Base-by-base conservation (phyloP, 768 basidiomycete genomes). In the Boletus vermiculosoides region DNA sequence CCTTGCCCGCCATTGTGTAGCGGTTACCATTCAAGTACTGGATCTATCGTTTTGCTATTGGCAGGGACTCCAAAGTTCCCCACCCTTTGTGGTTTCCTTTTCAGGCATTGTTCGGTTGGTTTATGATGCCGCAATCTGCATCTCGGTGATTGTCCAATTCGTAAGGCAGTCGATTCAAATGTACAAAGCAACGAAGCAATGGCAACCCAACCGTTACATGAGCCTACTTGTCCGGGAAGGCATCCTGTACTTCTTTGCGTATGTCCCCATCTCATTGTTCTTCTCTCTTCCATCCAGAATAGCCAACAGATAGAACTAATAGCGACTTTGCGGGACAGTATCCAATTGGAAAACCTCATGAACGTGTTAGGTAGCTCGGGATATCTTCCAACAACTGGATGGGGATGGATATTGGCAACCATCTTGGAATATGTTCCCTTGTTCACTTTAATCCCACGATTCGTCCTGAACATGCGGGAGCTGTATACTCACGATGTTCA, bases 391-490 rank as follows among this genome's bases (percentile, higher is more conserved):
- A 11, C 18, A 11, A 0, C 1, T 1, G 45, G 28, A 1, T n/a
- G 5, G 18, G 11, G 5, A n/a, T 8, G 9, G 6, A 16, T 45
- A 12, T 5, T 30, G 9, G 5, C 10, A 2, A 2, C 5, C 23
- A 15, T 45, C 16, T 15, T 45, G 4, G 15, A 7, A 9, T 45
- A 30, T n/a, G 28, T 30, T 2, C 45, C 45, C 2, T 5, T n/a
- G 0, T 25, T 25, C 45, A 30, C 45, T 25, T 9, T 60, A 3
- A 1, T 34, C 23, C 58, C 50, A 0, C 60, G 55, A 39, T 57
- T 61, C 36, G 45, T 61, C 33, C 9, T 62, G 22, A 52, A 11
- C 37, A 10, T 62, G 9, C 59, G 61, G 28, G 48, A 46, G 11
- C 28, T 60, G 37, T 56, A 54, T 12, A 50, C 50, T 4, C 48